Conservation (phyloP, 2,329 filamentous ascomycete species). For the Aspergillus sp. region DNA sequence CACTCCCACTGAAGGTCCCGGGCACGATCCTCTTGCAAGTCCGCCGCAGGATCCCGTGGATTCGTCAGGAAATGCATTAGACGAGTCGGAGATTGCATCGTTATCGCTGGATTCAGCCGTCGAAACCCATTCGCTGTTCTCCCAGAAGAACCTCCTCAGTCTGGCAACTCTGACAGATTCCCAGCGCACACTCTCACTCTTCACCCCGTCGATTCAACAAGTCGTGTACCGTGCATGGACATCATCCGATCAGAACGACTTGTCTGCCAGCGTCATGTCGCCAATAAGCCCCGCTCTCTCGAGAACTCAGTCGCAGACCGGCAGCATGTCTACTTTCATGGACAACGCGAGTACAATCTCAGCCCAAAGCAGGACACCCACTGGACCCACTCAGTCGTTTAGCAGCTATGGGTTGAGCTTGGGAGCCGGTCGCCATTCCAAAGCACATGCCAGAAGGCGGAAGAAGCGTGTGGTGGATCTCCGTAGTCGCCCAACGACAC, state of each 20-base stretch:
- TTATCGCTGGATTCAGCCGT: conserved; percentile 71
- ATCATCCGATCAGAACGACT: conserved; percentile 63
- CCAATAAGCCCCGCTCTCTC: conserved; percentile 47
- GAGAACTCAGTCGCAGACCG: conserved; percentile 58
- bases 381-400: conserved; percentile 28
- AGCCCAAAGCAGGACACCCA: conserved; percentile 51
- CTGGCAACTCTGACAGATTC: conserved; percentile 78
- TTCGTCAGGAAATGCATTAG: conserved; percentile 67
- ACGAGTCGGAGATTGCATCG: conserved; percentile 66
- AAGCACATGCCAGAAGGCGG: conserved; percentile 37
- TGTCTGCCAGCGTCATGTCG: conserved; percentile 32
- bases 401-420: conserved; percentile 35
- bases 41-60: conserved; percentile 78
- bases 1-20: conserved; percentile 50
- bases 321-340: conserved; percentile 66
- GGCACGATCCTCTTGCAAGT: conserved; percentile 73
- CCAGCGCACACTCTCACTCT: conserved; percentile 81
- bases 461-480: conserved; percentile 46
- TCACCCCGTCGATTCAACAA: conserved; percentile 84
- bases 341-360: conserved; percentile 63
- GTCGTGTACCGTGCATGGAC: conserved; percentile 92
- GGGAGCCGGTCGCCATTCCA: conserved; percentile 37
- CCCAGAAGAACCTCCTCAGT: conserved; percentile 84
- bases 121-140: conserved; percentile 85
- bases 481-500: conserved; percentile 32